phyloP scores from a whole-genome alignment of 2,329 filamentous ascomycete genomes.

The Alternaria rosae region DNA sequence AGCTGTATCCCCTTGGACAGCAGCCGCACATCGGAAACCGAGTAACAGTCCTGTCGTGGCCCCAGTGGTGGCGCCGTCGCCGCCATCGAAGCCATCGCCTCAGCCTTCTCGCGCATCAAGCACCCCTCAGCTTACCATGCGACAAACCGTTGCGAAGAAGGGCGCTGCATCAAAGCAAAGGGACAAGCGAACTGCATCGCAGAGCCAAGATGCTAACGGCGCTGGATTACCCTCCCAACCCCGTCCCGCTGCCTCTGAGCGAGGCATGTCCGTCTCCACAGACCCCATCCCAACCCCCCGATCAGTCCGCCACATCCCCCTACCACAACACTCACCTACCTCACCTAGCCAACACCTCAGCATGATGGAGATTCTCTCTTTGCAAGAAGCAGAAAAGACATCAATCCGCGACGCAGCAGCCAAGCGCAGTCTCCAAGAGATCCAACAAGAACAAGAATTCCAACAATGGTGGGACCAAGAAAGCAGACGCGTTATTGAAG shows the following conservation, averaged over 20 bases:
- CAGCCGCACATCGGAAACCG: constrained; percentile 41
- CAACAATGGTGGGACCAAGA: constrained; percentile 97
- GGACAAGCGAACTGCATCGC: constrained; percentile 26
- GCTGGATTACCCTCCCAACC: constrained; percentile 36
- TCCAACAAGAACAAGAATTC: constrained; percentile 96
- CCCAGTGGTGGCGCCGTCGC: constrained; percentile 13
- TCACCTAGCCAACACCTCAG: constrained; percentile 74
- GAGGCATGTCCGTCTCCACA: constrained; percentile 46
- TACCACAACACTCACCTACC: constrained; percentile 66
- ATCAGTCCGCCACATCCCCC: constrained; percentile 56
- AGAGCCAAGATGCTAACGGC: constrained; percentile 18
- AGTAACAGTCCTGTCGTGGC: constrained; percentile 26
- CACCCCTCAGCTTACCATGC: constrained; percentile 65
- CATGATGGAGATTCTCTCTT: constrained; percentile 86
- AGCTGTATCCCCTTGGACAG: constrained; percentile 46
- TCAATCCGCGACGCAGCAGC: constrained; percentile 82
- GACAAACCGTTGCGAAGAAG: constrained; percentile 62
- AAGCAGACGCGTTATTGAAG: constrained; percentile 73
- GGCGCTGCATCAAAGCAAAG: constrained; percentile 36
- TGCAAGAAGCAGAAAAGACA: constrained; percentile 86
- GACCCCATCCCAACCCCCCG: constrained; percentile 50
- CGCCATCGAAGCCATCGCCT: constrained; percentile 22
- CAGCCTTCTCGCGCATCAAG: constrained; percentile 32
- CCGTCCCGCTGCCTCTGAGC: constrained; percentile 31
- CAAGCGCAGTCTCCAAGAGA: constrained; percentile 89